Evolutionary conservation across 2,329 filamentous ascomycete species (phyloP).

Genomic region (Aspergillus sp.): DNA sequence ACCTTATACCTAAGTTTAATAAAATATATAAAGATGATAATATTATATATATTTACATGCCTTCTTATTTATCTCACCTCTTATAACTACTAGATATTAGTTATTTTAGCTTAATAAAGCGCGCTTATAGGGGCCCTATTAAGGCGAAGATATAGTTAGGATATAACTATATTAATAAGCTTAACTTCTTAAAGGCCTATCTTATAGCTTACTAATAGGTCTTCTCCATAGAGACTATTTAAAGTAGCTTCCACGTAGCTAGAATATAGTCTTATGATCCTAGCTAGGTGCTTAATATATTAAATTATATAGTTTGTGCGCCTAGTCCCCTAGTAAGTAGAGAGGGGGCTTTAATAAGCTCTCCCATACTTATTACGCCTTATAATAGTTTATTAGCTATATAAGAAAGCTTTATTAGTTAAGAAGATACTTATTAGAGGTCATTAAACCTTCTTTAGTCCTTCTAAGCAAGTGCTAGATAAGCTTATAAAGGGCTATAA

Average conservation of each 20-base stretch:
- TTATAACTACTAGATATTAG: conserved; percentile 18
- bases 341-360: background rate
- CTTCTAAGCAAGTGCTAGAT: background rate
- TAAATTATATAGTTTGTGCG: background rate
- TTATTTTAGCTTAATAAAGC: conserved; percentile 12
- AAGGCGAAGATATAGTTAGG: background rate
- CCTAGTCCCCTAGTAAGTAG: background rate
- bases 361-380: background rate
- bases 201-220: conserved; percentile 1
- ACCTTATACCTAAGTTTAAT: too few relatives aligned
- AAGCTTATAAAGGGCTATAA: conserved; percentile 7
- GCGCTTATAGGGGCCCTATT: background rate
- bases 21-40: too few relatives aligned
- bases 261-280: conserved; percentile 38
- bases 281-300: conserved; percentile 29
- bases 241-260: conserved; percentile 7
- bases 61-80: conserved; percentile 1
- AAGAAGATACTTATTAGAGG: background rate
- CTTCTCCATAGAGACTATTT: conserved; percentile 9
- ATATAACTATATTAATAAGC: conserved; percentile 16
- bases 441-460: background rate
- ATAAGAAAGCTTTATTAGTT: background rate
- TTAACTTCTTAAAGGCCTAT: conserved; percentile 10
- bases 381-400: background rate
- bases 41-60: conserved; percentile 12